Conservation (phyloP, 2,329 filamentous ascomycete species). For the Mollisia scopiformis region DNA sequence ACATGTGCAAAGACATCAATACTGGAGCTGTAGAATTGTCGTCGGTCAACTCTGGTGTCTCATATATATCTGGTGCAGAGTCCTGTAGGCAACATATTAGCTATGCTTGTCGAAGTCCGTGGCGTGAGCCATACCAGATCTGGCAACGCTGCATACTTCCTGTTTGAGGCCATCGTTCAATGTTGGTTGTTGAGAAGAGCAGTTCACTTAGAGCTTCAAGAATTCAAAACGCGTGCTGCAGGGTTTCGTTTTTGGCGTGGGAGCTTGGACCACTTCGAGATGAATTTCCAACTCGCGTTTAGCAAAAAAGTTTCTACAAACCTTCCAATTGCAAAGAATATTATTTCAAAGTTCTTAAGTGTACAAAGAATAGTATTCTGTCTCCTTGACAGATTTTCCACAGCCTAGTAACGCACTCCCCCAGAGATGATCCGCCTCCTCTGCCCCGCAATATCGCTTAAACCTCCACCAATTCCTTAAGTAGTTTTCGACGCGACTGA, state of each 20-base stretch:
- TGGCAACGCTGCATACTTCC: constrained; percentile 81
- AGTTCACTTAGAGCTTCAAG: not conserved
- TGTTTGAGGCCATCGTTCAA: constrained; percentile 69
- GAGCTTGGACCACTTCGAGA: constrained; percentile 21
- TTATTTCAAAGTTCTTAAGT: not conserved
- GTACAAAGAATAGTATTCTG: too few species aligned
- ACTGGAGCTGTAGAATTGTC: constrained; percentile 86
- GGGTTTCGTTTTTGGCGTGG: constrained; percentile 1
- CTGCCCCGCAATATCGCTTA: constrained; percentile 12
- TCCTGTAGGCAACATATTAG: constrained; percentile 59
- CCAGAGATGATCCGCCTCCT: constrained; percentile 2
- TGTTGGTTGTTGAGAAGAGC: not conserved
- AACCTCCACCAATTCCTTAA: not conserved
- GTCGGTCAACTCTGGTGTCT: constrained; percentile 90
- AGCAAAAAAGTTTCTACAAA: not conserved
- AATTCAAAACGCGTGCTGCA: not conserved
- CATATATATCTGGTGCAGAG: constrained; percentile 92
- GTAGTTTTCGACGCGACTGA: not conserved
- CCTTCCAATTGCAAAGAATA: not conserved
- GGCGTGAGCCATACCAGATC: constrained; percentile 62
- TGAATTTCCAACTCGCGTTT: not conserved
- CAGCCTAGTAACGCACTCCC: not conserved
- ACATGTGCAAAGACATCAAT: constrained; percentile 37
- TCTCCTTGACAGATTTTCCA: too few species aligned
- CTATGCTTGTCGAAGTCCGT: not conserved